Conservation (phyloP, 805 yeast species). For the Metschnikowia dekortorum region DNA sequence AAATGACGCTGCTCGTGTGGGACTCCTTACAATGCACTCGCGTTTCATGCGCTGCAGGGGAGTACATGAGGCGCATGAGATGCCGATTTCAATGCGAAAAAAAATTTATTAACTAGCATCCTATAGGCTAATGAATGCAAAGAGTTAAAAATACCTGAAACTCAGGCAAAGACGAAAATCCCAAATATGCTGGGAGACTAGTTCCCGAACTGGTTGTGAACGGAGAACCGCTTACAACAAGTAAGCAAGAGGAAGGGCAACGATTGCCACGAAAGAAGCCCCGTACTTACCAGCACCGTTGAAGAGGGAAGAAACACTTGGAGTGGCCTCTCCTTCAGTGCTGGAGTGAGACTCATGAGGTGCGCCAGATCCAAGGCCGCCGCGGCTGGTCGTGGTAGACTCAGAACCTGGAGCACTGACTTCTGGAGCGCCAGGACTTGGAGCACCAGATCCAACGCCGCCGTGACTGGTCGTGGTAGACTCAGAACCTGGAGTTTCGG, state of each 20-base stretch:
- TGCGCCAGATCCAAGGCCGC: background rate
- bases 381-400: background rate
- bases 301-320: constrained; percentile 12
- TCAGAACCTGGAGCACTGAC: background rate
- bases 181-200: background rate
- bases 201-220: background rate
- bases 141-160: background rate
- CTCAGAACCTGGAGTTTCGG: background rate
- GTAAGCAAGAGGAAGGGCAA: constrained; percentile 33
- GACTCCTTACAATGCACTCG: constrained; percentile 1
- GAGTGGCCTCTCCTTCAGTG: constrained; percentile 11
- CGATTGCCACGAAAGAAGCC: constrained; percentile 26
- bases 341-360: background rate
- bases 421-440: background rate
- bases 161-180: background rate
- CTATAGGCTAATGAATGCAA: background rate
- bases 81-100: background rate
- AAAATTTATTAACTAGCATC: background rate
- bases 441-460: background rate
- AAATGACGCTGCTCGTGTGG: background rate
- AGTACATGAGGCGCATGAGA: background rate
- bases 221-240: constrained; percentile 23
- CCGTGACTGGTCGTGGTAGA: too few species aligned
- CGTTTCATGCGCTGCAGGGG: background rate
- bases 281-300: constrained; percentile 20